phyloP scores from a whole-genome alignment of 2,329 filamentous ascomycete genomes.

The Magnaporthiopsis poae region DNA sequence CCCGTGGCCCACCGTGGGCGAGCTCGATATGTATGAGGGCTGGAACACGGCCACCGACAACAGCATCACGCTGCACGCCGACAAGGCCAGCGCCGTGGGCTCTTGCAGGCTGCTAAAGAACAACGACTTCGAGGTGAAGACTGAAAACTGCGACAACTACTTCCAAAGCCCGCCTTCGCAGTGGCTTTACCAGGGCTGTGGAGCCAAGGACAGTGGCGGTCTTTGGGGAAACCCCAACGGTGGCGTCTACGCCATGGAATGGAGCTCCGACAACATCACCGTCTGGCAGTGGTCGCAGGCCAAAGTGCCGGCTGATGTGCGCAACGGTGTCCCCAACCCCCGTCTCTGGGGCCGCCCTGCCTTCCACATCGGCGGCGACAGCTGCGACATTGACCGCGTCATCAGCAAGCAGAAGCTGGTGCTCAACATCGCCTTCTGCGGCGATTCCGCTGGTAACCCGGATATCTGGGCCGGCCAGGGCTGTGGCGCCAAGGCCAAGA shows the following conservation, averaged over 20 bases:
- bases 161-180: slow-evolving; percentile 26
- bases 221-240: slow-evolving; percentile 26
- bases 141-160: slow-evolving; percentile 33
- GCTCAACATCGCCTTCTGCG: slow-evolving; percentile 67
- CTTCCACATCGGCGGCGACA: slow-evolving; percentile 45
- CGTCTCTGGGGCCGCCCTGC: slow-evolving; percentile 54
- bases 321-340: slow-evolving; percentile 45
- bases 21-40: slow-evolving; percentile 60
- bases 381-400: slow-evolving; percentile 53
- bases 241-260: slow-evolving; percentile 29
- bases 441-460: slow-evolving; percentile 49
- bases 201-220: slow-evolving; percentile 24
- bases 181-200: slow-evolving; percentile 31
- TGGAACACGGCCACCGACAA: slow-evolving; percentile 48
- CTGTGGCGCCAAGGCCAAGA: slow-evolving; percentile 17
- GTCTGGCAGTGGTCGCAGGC: slow-evolving; percentile 30
- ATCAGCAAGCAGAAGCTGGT: slow-evolving; percentile 63
- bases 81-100: slow-evolving; percentile 21
- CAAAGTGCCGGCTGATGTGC: slow-evolving; percentile 25
- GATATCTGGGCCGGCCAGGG: slow-evolving; percentile 18
- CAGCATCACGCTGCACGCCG: slow-evolving; percentile 50
- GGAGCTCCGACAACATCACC: slow-evolving; percentile 30
- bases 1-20: slow-evolving; percentile 51
- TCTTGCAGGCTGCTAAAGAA: slow-evolving; percentile 27
- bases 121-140: slow-evolving; percentile 19